These are phyloP conservation scores for Colletotrichum sp. DNA, from an alignment of 2,329 filamentous ascomycete species.

Conservation along the genomic window DNA sequence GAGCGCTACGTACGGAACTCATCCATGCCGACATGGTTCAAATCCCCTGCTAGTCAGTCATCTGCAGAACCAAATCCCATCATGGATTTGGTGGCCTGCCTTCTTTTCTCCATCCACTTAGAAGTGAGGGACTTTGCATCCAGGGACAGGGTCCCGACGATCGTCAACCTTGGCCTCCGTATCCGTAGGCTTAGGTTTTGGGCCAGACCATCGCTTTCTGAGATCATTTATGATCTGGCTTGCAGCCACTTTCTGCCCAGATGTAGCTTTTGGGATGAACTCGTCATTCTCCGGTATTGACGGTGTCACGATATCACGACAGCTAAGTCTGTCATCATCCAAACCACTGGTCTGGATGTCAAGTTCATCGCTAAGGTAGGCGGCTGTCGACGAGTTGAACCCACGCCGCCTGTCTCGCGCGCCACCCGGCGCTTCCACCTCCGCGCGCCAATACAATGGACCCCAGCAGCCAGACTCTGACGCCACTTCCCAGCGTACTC, in stretches of 20 bases:
- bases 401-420: neutral
- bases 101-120: neutral
- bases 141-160: constrained; percentile 4
- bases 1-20: neutral
- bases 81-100: neutral
- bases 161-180: neutral
- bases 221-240: constrained; percentile 5
- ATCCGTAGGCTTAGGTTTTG: neutral
- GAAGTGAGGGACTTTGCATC: neutral
- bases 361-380: neutral
- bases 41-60: neutral
- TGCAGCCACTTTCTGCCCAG: neutral
- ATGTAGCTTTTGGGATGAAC: neutral
- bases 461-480: constrained; percentile 27
- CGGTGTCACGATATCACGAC: neutral
- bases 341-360: neutral
- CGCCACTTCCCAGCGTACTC: constrained; percentile 38
- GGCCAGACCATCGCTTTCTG: neutral
- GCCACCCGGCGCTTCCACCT: neutral
- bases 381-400: neutral
- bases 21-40: neutral
- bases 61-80: neutral
- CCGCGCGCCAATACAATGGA: constrained; percentile 3
- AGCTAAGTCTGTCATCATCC: neutral
- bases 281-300: neutral